Evolutionary conservation across 768 basidiomycete genomes (phyloP).

Genomic region (Mycena olivaceomarginata): DNA sequence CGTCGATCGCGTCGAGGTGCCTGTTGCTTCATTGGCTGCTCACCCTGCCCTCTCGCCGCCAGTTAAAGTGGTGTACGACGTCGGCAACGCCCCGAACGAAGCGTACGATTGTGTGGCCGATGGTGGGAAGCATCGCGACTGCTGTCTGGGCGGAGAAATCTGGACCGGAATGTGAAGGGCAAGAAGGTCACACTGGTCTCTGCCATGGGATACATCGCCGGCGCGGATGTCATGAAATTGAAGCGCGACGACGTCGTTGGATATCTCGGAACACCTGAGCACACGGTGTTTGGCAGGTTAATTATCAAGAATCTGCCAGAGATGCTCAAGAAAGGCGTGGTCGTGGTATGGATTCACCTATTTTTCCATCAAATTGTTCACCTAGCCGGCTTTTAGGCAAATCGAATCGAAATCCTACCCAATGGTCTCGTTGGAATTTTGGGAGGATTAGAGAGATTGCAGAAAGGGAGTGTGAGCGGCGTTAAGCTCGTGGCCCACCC

Average conservation of each 20-base stretch:
- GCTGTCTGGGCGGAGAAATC: not conserved
- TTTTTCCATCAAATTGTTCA: not conserved
- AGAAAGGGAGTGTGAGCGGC: slow-evolving; percentile 32
- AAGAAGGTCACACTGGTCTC: not conserved
- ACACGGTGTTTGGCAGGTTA: slow-evolving; percentile 46
- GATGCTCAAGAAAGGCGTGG: slow-evolving; percentile 56
- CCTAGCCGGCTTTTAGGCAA: slow-evolving; percentile 56
- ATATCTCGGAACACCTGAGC: slow-evolving; percentile 42
- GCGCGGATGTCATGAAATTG: slow-evolving; percentile 48
- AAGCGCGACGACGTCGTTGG: slow-evolving; percentile 22
- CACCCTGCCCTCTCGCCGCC: not conserved
- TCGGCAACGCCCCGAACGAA: not conserved
- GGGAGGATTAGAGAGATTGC: slow-evolving; percentile 58
- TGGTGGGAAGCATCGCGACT: slow-evolving; percentile 13
- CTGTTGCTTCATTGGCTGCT: slow-evolving; percentile 12
- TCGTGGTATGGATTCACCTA: slow-evolving; percentile 24
- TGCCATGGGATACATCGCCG: slow-evolving; percentile 22
- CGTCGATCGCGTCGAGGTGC: slow-evolving; percentile 47
- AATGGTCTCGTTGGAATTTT: slow-evolving; percentile 67
- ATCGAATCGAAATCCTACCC: slow-evolving; percentile 63
- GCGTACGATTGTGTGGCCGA: slow-evolving; percentile 13
- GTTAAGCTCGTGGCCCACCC: slow-evolving; percentile 36
- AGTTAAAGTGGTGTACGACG: slow-evolving; percentile 32
- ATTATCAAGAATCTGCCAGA: slow-evolving; percentile 46
- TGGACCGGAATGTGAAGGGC: not conserved